Conservation (phyloP, 2,329 filamentous ascomycete species). For the Nemania diffusa region DNA sequence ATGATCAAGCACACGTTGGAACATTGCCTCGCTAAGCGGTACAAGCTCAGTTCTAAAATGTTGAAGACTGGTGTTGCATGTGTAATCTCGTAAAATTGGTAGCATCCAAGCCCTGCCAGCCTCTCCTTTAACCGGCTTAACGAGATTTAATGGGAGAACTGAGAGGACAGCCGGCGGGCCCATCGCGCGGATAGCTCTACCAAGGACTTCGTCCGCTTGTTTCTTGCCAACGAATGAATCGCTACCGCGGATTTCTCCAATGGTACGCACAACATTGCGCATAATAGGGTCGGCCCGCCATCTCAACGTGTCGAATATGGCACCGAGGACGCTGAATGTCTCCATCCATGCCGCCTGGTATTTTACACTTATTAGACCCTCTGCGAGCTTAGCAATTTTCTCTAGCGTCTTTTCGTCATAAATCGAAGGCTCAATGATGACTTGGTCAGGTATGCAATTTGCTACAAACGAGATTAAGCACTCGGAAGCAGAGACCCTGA, state of each 20-base stretch:
- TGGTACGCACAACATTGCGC: conserved; percentile 75
- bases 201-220: conserved; percentile 90
- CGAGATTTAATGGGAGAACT: conserved; percentile 86
- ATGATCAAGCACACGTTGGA: conserved; percentile 86
- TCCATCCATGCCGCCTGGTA: conserved; percentile 96
- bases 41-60: conserved; percentile 91
- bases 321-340: conserved; percentile 87
- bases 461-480: conserved; percentile 92
- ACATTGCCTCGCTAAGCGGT: conserved; percentile 88
- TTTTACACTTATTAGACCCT: conserved; percentile 83
- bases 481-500: conserved; percentile 92
- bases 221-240: conserved; percentile 93
- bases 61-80: conserved; percentile 85
- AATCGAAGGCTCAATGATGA: conserved; percentile 87
- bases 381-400: conserved; percentile 78
- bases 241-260: conserved; percentile 89
- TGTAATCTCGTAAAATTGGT: conserved; percentile 87
- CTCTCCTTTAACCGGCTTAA: conserved; percentile 78
- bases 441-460: conserved; percentile 85
- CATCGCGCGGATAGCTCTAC: conserved; percentile 88
- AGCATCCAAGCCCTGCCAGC: conserved; percentile 94
- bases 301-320: conserved; percentile 85
- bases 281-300: conserved; percentile 88
- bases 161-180: conserved; percentile 85
- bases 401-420: conserved; percentile 92